Percentiles rank a stretch among this genome's conserved stretches.
These are phyloP conservation scores for Plasmodium sp. DNA, from an alignment of 169 alveolate species.

Conservation along the genomic window DNA sequence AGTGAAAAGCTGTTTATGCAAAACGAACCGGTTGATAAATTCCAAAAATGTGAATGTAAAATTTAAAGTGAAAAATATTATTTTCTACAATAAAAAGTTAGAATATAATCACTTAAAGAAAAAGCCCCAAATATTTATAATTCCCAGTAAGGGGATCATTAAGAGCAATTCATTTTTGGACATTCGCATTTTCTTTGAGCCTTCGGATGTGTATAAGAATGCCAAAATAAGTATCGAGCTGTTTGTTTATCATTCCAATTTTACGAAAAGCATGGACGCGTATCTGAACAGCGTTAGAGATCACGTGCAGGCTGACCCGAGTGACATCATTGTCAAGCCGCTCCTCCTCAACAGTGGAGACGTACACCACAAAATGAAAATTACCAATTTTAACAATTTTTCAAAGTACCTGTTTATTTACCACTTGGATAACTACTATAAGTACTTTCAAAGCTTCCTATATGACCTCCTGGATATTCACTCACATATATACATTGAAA, in stretches of 20 bases:
- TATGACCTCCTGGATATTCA: slow-evolving; percentile 38
- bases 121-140: slow-evolving; percentile 36
- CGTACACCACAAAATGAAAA: slow-evolving; percentile 17
- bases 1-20: slow-evolving; percentile 45
- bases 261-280: slow-evolving; percentile 21
- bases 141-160: slow-evolving; percentile 43
- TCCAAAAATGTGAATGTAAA: slow-evolving; percentile 40
- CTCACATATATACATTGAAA: slow-evolving; percentile 48
- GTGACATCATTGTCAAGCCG: slow-evolving; percentile 32
- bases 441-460: slow-evolving; percentile 48
- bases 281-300: slow-evolving; percentile 51
- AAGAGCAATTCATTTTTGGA: slow-evolving; percentile 52
- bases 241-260: slow-evolving; percentile 44
- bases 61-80: slow-evolving; percentile 60
- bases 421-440: slow-evolving; percentile 35
- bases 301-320: slow-evolving; percentile 4
- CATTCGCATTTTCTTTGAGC: slow-evolving; percentile 52
- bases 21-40: slow-evolving; percentile 62
- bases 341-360: slow-evolving; percentile 48
- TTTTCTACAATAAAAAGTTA: slow-evolving; percentile 57
- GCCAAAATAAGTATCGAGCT: slow-evolving; percentile 41
- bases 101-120: slow-evolving; percentile 55
- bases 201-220: slow-evolving; percentile 48
- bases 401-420: slow-evolving; percentile 47
- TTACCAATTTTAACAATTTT: slow-evolving; percentile 10